Conservation (phyloP, 2,329 filamentous ascomycete genomes). For the Byssothecium circinans region DNA sequence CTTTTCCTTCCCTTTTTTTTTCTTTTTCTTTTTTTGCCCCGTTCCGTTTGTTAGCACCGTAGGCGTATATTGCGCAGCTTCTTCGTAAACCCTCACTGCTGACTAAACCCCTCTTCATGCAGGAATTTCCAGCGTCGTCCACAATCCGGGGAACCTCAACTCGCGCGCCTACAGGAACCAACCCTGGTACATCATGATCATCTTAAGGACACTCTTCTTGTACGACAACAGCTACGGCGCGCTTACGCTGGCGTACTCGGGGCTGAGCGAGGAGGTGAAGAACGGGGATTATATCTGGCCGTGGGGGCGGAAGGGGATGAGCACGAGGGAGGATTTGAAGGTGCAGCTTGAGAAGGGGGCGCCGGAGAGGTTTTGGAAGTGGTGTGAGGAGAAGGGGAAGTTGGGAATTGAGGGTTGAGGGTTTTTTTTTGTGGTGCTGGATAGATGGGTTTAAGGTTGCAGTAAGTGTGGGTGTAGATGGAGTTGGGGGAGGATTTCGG, state of each 20-base stretch:
- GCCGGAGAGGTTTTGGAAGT: constrained; percentile 47
- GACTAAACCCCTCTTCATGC: no score
- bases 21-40: no score
- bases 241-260: constrained; percentile 12
- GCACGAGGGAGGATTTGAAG: constrained; percentile 32
- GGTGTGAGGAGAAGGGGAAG: constrained; percentile 39
- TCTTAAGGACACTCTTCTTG: constrained; percentile 1
- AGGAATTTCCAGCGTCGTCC: constrained; percentile 9
- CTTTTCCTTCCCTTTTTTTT: no score
- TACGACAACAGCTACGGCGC: constrained; percentile 8
- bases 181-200: not conserved
- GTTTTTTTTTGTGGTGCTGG: no score
- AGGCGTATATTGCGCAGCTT: no score
- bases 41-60: no score
- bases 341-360: constrained; percentile 43
- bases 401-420: no score
- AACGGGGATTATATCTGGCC: constrained; percentile 48
- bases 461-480: no score
- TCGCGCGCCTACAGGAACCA: constrained; percentile 43
- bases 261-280: constrained; percentile 5
- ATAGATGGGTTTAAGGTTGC: no score
- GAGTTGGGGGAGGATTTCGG: no score
- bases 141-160: constrained; percentile 43
- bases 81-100: no score
- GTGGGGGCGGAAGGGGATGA: constrained; percentile 44